Conservation (phyloP, 129 eudicot genomes). For the Oenanthe sinensis region DNA sequence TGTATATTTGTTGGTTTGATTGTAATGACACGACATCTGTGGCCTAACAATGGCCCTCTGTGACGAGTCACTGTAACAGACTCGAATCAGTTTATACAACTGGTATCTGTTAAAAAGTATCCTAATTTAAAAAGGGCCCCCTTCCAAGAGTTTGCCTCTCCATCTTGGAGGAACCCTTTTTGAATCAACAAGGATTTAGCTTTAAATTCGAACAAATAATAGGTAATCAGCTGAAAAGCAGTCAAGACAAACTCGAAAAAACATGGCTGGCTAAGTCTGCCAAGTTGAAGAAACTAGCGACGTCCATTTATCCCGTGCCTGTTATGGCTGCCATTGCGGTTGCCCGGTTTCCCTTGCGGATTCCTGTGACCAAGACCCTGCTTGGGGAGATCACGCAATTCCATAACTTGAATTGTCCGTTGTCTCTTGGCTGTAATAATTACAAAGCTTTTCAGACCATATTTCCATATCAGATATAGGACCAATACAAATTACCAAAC, state of each 20-base stretch:
- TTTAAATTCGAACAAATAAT: background rate
- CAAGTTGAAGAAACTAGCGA: slow-evolving; percentile 20
- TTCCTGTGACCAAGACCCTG: slow-evolving; percentile 41
- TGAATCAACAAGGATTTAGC: background rate
- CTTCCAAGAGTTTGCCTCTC: slow-evolving; percentile 2
- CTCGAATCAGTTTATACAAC: background rate
- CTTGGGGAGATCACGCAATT: slow-evolving; percentile 79
- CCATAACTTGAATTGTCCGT: slow-evolving; percentile 87
- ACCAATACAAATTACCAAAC: background rate
- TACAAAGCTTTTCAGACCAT: background rate
- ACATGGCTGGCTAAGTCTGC: background rate
- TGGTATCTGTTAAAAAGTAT: background rate
- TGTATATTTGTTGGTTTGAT: background rate
- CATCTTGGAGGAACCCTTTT: background rate
- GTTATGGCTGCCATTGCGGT: slow-evolving; percentile 45
- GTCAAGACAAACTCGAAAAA: background rate
- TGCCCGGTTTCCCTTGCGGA: slow-evolving; percentile 47
- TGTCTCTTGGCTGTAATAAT: slow-evolving; percentile 70
- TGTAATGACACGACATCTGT: background rate
- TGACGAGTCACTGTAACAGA: slow-evolving; percentile 1
- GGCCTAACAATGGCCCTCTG: slow-evolving; percentile 5
- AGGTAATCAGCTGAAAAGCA: background rate
- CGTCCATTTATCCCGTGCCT: slow-evolving; percentile 56
- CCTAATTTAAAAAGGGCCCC: background rate
- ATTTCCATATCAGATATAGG: background rate